Evolutionary conservation across 148 eudicot genomes (phyloP), one percentile per base, ranked within the genome.

Genomic region (Agrostemma githago): DNA sequence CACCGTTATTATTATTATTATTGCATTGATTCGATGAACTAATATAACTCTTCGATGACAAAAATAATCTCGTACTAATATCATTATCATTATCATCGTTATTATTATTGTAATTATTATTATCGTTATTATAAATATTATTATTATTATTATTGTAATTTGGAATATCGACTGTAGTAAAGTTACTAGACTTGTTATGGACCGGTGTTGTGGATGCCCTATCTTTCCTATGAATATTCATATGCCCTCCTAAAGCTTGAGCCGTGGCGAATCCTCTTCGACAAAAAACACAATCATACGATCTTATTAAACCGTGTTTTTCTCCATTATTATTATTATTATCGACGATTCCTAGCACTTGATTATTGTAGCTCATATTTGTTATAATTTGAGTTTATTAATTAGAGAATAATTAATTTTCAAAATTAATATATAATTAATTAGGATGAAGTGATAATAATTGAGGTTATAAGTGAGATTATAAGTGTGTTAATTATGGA

Each of bases 181-280:
- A 56, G 6, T 12, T 68, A 40, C 39, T 70, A 64, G 82, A 67
- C 56, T 60, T 63, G 11, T 73, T 70, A 51, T 51, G 56, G 40
- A 62, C 34, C 4, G 34, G 34, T 26, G 76, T 62, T 5, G 75
- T 46, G 44, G 71, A 82, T 48, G 79, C 81, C 51, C 88, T 77
- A 71, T 88, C 88, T 78, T 85, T 88, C 12, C 89, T 76, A 71
- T 88, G 92, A 59, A 88, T 88, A 44, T 88, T 88, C 88, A 88
- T 88, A 59, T 88, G 91, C 39, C 91, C 91, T 42, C 91, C 91
- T 69, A 88, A 68, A 62, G 89, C 92, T 72, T 88, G 92, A n/a
- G 92, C 92, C 0, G 89, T 84, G 6, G 85, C 83, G 83, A 88
- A 88, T 20, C 92, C 89, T 67, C 86, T 79, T 77, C 81, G 82